Evolutionary conservation across 2,329 filamentous ascomycete species (phyloP), one percentile per base, ranked within the genome.

Genomic region (Trichoderma citrinoviride): DNA sequence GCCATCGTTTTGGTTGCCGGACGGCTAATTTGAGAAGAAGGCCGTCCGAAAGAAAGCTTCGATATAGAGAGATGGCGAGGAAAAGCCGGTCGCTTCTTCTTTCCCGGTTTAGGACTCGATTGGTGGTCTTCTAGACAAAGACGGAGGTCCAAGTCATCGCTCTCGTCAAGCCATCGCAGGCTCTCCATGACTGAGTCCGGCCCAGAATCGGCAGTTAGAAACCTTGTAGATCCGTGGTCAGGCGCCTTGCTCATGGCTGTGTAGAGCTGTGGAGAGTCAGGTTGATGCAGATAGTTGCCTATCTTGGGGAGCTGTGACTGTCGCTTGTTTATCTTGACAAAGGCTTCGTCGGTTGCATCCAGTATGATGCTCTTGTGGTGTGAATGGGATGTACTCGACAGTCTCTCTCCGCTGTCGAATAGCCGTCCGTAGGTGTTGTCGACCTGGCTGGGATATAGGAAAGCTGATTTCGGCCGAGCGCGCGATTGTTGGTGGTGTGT

Each of bases 161-260:
- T 87, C 65, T 91, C 88, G 33, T 93, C 89, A 27, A 92, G 79
- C 89, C 90, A 92, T 55, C 87, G 83, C 69, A 92, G 90, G 72
- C 83, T 88, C 67, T 92, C 87, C 56, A 86, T 85, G 65, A 90
- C 79, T 1, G 84, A 83, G 57, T 85, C 81, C 41, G 83, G 77
- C 69, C 83, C 72, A 33, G 70, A 70, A 5, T 68, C 68, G 29
- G 47, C 23, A 37, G 70, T 70, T 25, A 69, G 57, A 21, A 65
- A 66, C 25, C 60, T 56, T 27, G 54, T 63, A 25, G 66, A 55
- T 57, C 68, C 67, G 25, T 72, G 70, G 21, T 58, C 60, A 19
- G 70, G 65, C 14, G 68, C 68, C 5, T 68, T 66, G 25, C 70
- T 69, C 70, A 76, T 75, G 37, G 64, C 73, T 44, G 69, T 70